Conservation (phyloP, 2,329 filamentous ascomycete species). For the Aspergillus oerlinghausenensis region DNA sequence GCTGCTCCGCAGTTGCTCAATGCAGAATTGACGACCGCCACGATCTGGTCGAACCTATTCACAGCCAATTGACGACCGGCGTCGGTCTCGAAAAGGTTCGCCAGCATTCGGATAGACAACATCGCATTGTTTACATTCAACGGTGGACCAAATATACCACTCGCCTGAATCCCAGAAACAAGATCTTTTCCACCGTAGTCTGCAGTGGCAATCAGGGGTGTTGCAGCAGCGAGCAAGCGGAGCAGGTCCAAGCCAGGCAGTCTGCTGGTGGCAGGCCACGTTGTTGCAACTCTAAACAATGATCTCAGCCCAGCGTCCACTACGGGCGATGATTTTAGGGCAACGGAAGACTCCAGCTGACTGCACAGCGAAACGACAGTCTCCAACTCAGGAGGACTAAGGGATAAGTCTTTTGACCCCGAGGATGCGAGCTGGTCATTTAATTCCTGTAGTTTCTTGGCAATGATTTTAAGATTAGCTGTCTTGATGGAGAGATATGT, state of each 20-base stretch:
- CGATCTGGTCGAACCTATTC: conserved; percentile 55
- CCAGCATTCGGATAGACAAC: conserved; percentile 75
- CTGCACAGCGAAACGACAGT: conserved; percentile 58
- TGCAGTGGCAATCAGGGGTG: conserved; percentile 61
- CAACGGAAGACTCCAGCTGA: conserved; percentile 52
- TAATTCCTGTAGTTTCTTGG: conserved; percentile 70
- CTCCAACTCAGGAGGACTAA: conserved; percentile 68
- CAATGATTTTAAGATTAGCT: conserved; percentile 65
- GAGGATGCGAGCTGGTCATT: conserved; percentile 65
- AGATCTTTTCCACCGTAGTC: conserved; percentile 53
- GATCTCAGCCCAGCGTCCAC: conserved; percentile 56
- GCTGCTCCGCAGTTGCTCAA: conserved; percentile 48
- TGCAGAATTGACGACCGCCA: conserved; percentile 61
- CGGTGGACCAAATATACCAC: conserved; percentile 55
- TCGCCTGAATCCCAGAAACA: conserved; percentile 55
- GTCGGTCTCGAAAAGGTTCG: conserved; percentile 75
- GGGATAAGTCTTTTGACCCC: conserved; percentile 66
- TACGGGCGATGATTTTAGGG: conserved; percentile 42
- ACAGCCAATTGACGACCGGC: conserved; percentile 64
- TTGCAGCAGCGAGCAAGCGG: conserved; percentile 70
- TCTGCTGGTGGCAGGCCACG: conserved; percentile 76
- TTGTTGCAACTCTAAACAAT: conserved; percentile 66
- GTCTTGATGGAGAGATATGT: conserved; percentile 72
- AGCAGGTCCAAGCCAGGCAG: conserved; percentile 83
- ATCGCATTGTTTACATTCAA: conserved; percentile 77